Evolutionary conservation across 2,329 filamentous ascomycete genomes (phyloP), one percentile per base, ranked within the genome.

Genomic region (Hirsutella thompsonii): DNA sequence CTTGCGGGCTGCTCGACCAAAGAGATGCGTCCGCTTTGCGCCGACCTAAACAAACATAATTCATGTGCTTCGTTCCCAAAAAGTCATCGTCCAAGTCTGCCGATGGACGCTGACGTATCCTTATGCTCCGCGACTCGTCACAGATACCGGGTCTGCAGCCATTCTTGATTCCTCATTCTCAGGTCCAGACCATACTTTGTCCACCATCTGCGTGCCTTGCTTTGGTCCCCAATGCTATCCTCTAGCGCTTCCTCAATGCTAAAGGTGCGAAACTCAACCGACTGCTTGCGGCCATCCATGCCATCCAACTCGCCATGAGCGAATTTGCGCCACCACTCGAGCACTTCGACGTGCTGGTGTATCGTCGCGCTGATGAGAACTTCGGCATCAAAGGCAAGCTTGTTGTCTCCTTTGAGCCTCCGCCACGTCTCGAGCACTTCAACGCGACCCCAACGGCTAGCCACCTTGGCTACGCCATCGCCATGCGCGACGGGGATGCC

Each of bases 221-320:
- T 76, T 46, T 87, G 82, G 41, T 48, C 79, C 8, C 74, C 75
- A 38, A 90, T 75, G 19, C 86, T 85, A 56, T 94, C 89, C 57
- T 95, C 89, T 32, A 95, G 70, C 1, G 89, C 89, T 62, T 95
- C 90, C 58, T 95, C 89, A 46, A 96, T 92, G 59, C 94, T 88
- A 59, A 88, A 94, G 1, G 87, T 94, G 59, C 90, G 89, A 61
- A 94, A 95, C 59, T 94, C 87, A 20, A 95, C 88, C 40, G 76
- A 73, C 50, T 89, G 70, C 46, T 66, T 66, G 26, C 68, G 62
- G 14, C 71, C 72, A 33, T 68, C 61, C 72, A 69, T 75, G 33
- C 66, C 70, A 1, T 66, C 66, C 26, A 74, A 62, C 52, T 71
- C 66, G 38, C 74, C 69, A 40, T 72, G 64, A 8, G 74, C 73